Base-by-base conservation (phyloP, 164 flowering plant species). In the Echeveria elegans region DNA sequence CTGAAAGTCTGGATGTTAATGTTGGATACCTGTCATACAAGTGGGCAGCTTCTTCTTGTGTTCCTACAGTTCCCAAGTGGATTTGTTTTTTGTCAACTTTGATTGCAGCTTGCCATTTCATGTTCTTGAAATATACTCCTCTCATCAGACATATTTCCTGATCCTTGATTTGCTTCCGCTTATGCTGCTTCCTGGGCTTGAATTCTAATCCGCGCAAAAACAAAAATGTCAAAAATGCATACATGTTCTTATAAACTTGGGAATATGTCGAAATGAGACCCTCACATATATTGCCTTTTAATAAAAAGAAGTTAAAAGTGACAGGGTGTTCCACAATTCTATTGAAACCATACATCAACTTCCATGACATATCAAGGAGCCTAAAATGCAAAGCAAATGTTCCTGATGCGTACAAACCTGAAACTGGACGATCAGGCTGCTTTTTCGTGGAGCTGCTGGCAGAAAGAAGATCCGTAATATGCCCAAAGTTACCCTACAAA, bases 71-170 rank as follows among this genome's bases (percentile, higher is more conserved):
- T 1, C 98, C 98, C 71, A 94, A 80, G 75, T 94, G 98, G 69
- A 94, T 94, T 67, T 94, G 98, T 75, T 89, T 90, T 82, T 91
- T 91, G 66, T 90, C 97, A 23, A 94, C 98, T 80, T 94, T 90
- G 41, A 94, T 94, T n/a, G 98, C 96, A 29, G 98, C 98, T 75
- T 90, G 97, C 98, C 98, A 94, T 82, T 89, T 89, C 96, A 89
- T 81, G 68, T 91, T 94, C 77, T 94, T 94, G 79, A 81, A 94
- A 75, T 94, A 94, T 52, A 94, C 98, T 60, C 97, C 98, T 79
- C 97, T 82, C 97, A 90, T 86, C 8, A 80, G 29, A 65, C 89
- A 89, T 47, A 81, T 81, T 75, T 86, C 97, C 65, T 87, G 90
- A 69, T 86, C 76, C 47, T 81, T 83, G 60, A 83, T 69, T 61